Base-by-base conservation (phyloP, 495 filamentous ascomycete species). In the Lepidopterella palustris region DNA sequence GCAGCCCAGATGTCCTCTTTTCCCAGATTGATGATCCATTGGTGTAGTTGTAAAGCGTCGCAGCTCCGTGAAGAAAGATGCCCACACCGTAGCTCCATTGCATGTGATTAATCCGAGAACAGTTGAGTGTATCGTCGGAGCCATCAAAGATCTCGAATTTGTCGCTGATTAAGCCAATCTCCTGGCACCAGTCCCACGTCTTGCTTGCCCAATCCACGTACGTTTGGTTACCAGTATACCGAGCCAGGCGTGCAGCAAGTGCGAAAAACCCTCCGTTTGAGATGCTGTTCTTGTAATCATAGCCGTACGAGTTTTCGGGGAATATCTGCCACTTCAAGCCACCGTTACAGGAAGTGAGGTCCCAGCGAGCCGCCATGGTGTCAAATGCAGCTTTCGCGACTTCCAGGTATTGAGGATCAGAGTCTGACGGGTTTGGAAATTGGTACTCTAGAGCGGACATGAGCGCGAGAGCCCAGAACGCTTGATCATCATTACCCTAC, bases 401-500 rank as follows among this genome's bases (percentile, higher is more conserved):
- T 5, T 83, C 71, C 5, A 87, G 72, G 84, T 86, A 92, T 1
- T 78, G 77, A 0, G 85, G 81, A 18, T 81, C 70, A 2, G 59
- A 69, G 8, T 77, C 59, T 20, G 80, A 67, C 1, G 83, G 79
- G 58, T 88, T 78, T 4, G 88, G 87, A 61, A 86, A 90, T 62
- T 83, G 83, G 49, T 85, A 73, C 68, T 95, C 89, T 13, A 85
- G 82, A 0, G 88, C 89, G 5, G 86, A 77, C 57, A 95, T 82
- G 52, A 86, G 81, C 24, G 85, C 77, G 29, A 92, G 77, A 2
- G 78, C 85, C 90, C 90, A 95, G 68, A 92, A 92, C 15, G 85
- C 85, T 70, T 91, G 88, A 64, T 89, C 86, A 60, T 89, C 85
- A 66, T 89, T 89, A 1, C 85, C 86, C 60, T 67, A 54, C 18